Conservation (phyloP, 1,139 yeast genomes). For the Wickerhamiella pararugosa region DNA sequence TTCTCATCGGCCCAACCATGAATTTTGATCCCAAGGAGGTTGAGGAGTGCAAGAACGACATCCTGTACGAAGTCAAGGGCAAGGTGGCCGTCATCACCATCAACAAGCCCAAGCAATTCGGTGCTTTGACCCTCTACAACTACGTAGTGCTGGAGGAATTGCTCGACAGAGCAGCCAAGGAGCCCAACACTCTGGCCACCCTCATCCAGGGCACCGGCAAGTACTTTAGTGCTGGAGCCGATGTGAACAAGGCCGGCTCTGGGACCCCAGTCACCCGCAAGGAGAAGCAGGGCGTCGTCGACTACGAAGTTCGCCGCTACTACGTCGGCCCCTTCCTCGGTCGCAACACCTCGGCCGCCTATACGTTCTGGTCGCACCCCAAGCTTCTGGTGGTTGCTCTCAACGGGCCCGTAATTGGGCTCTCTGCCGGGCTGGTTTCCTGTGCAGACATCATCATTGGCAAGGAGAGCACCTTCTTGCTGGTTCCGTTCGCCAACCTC, state of each 20-base stretch:
- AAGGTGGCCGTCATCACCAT: slow-evolving; percentile 52
- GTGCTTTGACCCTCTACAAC: slow-evolving; percentile 56
- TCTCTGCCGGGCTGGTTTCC: slow-evolving; percentile 58
- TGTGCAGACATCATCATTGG: slow-evolving; percentile 67
- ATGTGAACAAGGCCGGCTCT: slow-evolving; percentile 7
- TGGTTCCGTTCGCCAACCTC: slow-evolving; percentile 69
- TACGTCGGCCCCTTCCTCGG: slow-evolving; percentile 51
- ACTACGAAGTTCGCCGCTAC: slow-evolving; percentile 25
- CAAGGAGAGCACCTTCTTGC: slow-evolving; percentile 44
- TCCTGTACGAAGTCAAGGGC: slow-evolving; percentile 32
- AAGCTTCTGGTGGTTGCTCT: slow-evolving; percentile 63
- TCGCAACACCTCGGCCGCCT: slow-evolving; percentile 55
- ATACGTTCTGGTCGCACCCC: slow-evolving; percentile 52
- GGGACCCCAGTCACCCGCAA: slow-evolving; percentile 28
- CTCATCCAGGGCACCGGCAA: slow-evolving; percentile 58
- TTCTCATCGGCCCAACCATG: too few relatives aligned
- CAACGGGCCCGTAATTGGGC: slow-evolving; percentile 82
- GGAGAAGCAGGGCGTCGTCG: slow-evolving; percentile 18
- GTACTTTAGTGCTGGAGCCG: slow-evolving; percentile 76
- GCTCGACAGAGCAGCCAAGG: slow-evolving; percentile 51
- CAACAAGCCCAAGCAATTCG: slow-evolving; percentile 45
- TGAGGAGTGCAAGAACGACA: background rate
- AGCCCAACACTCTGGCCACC: slow-evolving; percentile 50
- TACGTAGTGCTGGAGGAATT: slow-evolving; percentile 48
- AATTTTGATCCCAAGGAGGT: too few relatives aligned